Base-by-base conservation (phyloP, 495 filamentous ascomycete genomes). In the Xylaria palmicola region DNA sequence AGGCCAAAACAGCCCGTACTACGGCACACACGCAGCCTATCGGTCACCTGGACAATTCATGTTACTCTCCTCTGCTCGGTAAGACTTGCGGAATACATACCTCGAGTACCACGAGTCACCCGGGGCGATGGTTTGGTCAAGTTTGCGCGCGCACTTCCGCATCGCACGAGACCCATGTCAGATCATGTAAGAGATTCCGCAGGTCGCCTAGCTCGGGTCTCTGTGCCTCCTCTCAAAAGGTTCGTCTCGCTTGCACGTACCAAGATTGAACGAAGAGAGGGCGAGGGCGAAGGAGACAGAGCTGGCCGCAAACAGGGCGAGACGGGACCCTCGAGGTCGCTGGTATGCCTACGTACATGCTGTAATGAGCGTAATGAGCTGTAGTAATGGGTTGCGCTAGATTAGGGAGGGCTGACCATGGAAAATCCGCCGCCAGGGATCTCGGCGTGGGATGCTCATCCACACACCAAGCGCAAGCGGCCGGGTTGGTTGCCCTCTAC, bases 151-250 rank as follows among this genome's bases (percentile, higher is more conserved):
- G 30, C 17, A 10, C 58, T 60, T 53, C 26, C 24, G 19, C 20
- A 39, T 26, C 6, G 47, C 22, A 48, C 40, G 40, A 43, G 22
- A 44, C 57, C 32, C 30, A 43, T 52, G 57, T 52, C 57, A 60
- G 47, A 54, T 60, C 58, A 52, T 52, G 22, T 51, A 39, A 8
- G 32, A 60, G 58, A 40, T 53, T 29, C 37, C 58, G 57, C 34
- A 32, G 53, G 53, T 15, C 17, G 17, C 27, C 39, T 48, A 26
- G 51, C 32, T 54, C 20, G 20, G 32, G 26, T 30, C 20, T 41
- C 51, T 37, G 36, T 39, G 30, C 27, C 17, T n/a, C n/a, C 10
- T 12, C 41, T n/a, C 27, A 17, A 32, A 39, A 13, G 36, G 41
- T 10, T 32, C 19, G 44, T 45, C n/a, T 36, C 32, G 36, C 47